Evolutionary conservation across 2,329 filamentous ascomycete genomes (phyloP), one percentile per base, ranked within the genome.

Genomic region (Aspergillus novofumigatus): DNA sequence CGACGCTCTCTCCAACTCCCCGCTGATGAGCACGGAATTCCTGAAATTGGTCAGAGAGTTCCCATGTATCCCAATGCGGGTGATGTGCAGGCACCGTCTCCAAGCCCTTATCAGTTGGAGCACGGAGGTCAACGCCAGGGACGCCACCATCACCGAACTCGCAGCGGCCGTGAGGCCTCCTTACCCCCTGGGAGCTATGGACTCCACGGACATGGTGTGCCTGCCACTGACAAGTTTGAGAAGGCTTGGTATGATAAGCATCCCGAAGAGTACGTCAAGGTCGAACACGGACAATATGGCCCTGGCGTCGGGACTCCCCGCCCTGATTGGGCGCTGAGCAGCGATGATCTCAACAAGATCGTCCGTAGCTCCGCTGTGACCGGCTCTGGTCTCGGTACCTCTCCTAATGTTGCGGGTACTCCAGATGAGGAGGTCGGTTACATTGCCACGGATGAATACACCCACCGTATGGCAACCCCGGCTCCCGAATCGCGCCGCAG

Each of bases 1-100:
- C 83, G 83, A 7, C 75, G 74, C 48, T 86, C 85, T 11, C 70
- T 82, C 28, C 79, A 87, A 61, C 69, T 76, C 14, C 1, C 44
- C 44, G 88, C 88, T 20, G 89, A 93, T 49, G 90, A 94, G 62
- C 87, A 92, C 55, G 93, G 92, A 23, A 96, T 97, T 66, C 92
- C 92, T 2, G 90, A 95, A 70, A 94, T 97, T 64, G 93, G 93
- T 50, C 86, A 90, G 68, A 89, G 92, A 69, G 93, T 99, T 42
- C 94, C 94, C 51, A 94, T 99, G 90, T 89, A 94, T 70, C 89
- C 88, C 53, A 86, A 94, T 71, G 90, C 94, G 47, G 94, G 94
- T 60, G 93, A 97, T 71, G 94, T 97, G 9, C 94, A 99, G 77
- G 94, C 94, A 14, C 94, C 94, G 2, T 94, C 92, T 2, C 92